These are phyloP conservation scores for Coemansia asiatica DNA, from an alignment of 192 early-diverging fungal genomes.

Conservation along the genomic window DNA sequence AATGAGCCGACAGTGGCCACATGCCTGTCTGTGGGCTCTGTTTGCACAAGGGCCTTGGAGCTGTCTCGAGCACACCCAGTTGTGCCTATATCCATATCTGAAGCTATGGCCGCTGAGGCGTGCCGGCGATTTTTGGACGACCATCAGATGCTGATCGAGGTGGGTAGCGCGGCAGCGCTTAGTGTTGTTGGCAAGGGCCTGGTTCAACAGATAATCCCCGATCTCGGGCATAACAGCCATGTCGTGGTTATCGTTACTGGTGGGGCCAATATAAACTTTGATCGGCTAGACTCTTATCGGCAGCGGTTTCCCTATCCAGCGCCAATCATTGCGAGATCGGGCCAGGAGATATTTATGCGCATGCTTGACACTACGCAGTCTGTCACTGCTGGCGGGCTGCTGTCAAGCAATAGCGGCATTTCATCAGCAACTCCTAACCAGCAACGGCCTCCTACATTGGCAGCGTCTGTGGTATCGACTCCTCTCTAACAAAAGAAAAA, in stretches of 20 bases:
- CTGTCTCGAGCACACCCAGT: constrained; percentile 25
- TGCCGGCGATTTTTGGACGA: constrained; percentile 42
- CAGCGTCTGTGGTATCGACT: constrained; percentile 3
- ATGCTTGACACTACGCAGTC: constrained; percentile 36
- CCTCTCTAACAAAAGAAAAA: not conserved
- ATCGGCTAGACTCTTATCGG: constrained; percentile 59
- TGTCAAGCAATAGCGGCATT: not conserved
- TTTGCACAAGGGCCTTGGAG: constrained; percentile 22
- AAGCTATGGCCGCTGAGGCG: constrained; percentile 58
- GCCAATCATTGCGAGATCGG: constrained; percentile 69
- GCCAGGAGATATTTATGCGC: constrained; percentile 63
- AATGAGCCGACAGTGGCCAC: constrained; percentile 48
- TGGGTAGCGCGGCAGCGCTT: constrained; percentile 64
- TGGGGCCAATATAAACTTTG: constrained; percentile 65
- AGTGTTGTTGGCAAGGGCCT: constrained; percentile 62
- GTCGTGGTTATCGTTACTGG: constrained; percentile 71
- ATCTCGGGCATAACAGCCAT: constrained; percentile 56
- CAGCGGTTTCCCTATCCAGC: constrained; percentile 60
- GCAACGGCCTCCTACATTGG: not conserved
- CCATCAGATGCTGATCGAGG: constrained; percentile 57
- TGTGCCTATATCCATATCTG: constrained; percentile 23
- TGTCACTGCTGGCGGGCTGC: not conserved
- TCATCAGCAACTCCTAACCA: not conserved
- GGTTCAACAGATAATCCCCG: constrained; percentile 62
- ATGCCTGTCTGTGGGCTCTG: constrained; percentile 53